phyloP scores from a whole-genome alignment of 2,329 filamentous ascomycete genomes.

The Blastomyces emzantsi region DNA sequence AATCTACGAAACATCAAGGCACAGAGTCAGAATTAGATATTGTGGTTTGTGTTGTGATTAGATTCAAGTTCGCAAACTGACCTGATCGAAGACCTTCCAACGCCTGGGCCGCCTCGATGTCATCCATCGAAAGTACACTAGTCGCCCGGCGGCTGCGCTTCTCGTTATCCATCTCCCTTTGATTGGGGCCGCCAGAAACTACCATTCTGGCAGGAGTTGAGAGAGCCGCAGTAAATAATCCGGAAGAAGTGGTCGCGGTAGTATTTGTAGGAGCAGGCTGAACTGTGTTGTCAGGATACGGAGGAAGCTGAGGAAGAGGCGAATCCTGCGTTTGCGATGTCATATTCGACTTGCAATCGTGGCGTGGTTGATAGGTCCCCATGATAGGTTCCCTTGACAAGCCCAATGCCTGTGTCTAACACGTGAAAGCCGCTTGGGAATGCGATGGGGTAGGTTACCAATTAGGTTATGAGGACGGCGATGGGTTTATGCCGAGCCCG shows the following conservation, averaged over 20 bases:
- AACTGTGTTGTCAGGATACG: background rate
- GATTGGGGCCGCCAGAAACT: conserved; percentile 20
- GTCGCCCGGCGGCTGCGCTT: conserved; percentile 37
- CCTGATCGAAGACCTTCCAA: conserved; percentile 65
- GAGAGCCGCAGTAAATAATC: background rate
- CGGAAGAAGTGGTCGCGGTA: background rate
- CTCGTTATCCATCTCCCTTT: conserved; percentile 36
- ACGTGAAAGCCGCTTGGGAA: conserved; percentile 2
- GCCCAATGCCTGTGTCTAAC: background rate
- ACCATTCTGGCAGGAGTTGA: background rate
- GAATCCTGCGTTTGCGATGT: background rate
- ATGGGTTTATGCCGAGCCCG: background rate
- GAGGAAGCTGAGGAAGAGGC: background rate
- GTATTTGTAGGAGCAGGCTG: background rate
- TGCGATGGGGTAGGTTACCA: background rate
- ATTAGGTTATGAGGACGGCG: background rate
- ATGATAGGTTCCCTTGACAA: conserved; percentile 1
- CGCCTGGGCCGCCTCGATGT: conserved; percentile 59
- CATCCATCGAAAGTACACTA: conserved; percentile 42
- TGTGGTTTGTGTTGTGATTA: background rate
- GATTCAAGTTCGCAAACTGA: conserved; percentile 33
- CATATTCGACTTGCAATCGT: conserved; percentile 4
- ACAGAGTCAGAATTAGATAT: background rate
- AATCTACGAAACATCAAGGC: conserved; percentile 42
- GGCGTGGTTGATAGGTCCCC: conserved; percentile 6